These are phyloP conservation scores for Diaporthe destruens DNA, from an alignment of 2,329 filamentous ascomycete species.

Conservation along the genomic window DNA sequence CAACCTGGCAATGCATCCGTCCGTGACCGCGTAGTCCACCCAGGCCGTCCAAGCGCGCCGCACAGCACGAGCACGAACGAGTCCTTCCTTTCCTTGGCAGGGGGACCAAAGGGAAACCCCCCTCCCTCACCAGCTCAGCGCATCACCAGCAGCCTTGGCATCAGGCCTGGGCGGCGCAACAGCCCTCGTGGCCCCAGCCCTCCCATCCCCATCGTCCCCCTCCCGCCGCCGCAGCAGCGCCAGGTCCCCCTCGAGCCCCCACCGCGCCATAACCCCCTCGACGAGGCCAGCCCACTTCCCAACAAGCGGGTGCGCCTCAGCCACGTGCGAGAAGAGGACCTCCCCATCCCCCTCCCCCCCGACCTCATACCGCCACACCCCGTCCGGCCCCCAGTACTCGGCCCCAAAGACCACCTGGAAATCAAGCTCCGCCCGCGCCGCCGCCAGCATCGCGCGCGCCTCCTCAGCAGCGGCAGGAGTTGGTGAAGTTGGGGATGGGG, in stretches of 20 bases:
- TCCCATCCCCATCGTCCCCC: conserved; percentile 32
- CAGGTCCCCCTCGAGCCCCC: conserved; percentile 44
- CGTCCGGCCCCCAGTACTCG: conserved; percentile 77
- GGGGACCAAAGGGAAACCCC: too few species aligned
- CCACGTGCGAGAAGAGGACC: conserved; percentile 72
- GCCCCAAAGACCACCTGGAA: conserved; percentile 73
- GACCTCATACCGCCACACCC: conserved; percentile 77
- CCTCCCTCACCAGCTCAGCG: conserved; percentile 49
- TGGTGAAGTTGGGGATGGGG: too few species aligned
- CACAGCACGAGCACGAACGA: background rate
- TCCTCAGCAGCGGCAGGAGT: conserved; percentile 38
- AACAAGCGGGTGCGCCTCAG: conserved; percentile 75
- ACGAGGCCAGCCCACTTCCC: conserved; percentile 69
- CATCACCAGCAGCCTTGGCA: conserved; percentile 41
- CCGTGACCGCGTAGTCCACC: background rate
- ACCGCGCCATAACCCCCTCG: conserved; percentile 55
- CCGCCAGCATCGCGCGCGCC: conserved; percentile 53
- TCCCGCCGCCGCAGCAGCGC: conserved; percentile 38
- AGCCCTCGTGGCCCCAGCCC: conserved; percentile 38
- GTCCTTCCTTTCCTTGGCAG: too few species aligned
- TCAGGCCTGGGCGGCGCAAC: conserved; percentile 31
- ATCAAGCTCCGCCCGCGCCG: conserved; percentile 71
- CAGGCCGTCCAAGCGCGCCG: background rate
- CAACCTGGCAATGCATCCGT: too few species aligned
- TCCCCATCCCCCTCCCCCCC: conserved; percentile 56